phyloP scores from a whole-genome alignment of 2,329 filamentous ascomycete species.

The Trichophaea hybrida region DNA sequence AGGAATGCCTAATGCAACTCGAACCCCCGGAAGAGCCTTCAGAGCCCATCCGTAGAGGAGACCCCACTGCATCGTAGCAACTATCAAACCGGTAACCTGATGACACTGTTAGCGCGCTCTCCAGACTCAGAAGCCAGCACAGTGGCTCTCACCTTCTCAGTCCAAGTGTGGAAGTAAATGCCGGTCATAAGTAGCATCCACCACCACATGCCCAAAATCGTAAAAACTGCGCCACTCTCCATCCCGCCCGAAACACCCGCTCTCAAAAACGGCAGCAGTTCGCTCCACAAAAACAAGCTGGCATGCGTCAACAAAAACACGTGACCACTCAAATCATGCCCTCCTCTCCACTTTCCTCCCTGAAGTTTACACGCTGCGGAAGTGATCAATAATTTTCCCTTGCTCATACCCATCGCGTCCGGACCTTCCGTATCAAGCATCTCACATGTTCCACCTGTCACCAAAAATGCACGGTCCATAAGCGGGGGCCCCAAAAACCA shows the following conservation, averaged over 20 bases:
- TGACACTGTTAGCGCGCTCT: constrained; percentile 3
- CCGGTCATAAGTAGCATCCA: constrained; percentile 99
- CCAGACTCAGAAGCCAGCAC: background rate
- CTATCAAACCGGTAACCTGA: constrained; percentile 25
- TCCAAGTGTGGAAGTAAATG: constrained; percentile 97
- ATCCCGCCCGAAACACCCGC: constrained; percentile 33
- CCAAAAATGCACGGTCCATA: constrained; percentile 77
- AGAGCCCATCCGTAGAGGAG: constrained; percentile 23
- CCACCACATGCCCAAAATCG: constrained; percentile 55
- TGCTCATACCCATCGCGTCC: constrained; percentile 34
- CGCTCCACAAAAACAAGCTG: constrained; percentile 66
- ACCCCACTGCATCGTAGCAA: constrained; percentile 22
- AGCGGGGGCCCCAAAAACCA: constrained; percentile 90
- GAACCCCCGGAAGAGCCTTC: constrained; percentile 6
- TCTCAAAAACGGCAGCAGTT: constrained; percentile 42
- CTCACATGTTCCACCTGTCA: constrained; percentile 76
- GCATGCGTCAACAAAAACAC: constrained; percentile 83
- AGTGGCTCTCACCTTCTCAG: constrained; percentile 60
- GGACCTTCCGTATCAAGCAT: constrained; percentile 35
- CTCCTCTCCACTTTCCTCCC: constrained; percentile 78
- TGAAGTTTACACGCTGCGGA: constrained; percentile 67
- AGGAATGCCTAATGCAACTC: constrained; percentile 15
- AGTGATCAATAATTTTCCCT: constrained; percentile 43
- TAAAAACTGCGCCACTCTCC: constrained; percentile 43
- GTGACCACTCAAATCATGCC: constrained; percentile 90